Conservation (phyloP, 1,284 basidiomycete genomes). For the Cutaneotrichosporon spelunceum region DNA sequence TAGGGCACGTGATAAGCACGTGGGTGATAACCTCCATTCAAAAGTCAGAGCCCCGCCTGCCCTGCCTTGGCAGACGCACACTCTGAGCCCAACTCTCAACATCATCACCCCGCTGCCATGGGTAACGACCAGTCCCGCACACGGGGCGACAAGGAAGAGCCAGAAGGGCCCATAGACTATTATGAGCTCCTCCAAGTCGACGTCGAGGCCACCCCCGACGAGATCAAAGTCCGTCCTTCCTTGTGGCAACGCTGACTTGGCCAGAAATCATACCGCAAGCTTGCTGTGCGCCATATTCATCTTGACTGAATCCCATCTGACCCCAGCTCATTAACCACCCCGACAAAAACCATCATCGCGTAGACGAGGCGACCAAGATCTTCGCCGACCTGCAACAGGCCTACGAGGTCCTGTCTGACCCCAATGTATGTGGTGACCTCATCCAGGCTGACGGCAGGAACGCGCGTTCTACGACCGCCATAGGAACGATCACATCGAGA, state of each 20-base stretch:
- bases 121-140: slow-evolving; percentile 46
- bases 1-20: background rate
- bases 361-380: slow-evolving; percentile 79
- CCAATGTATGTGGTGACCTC: slow-evolving; percentile 63
- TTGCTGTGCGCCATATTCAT: slow-evolving; percentile 55
- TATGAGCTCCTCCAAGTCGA: slow-evolving; percentile 75
- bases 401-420: slow-evolving; percentile 89
- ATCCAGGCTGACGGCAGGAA: slow-evolving; percentile 60
- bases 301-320: background rate
- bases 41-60: background rate
- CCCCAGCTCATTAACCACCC: slow-evolving; percentile 71
- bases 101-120: slow-evolving; percentile 26
- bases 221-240: slow-evolving; percentile 67
- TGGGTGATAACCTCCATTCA: background rate
- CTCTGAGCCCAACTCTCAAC: background rate
- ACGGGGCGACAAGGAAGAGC: slow-evolving; percentile 9
- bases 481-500: slow-evolving; percentile 74
- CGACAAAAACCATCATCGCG: slow-evolving; percentile 77
- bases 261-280: slow-evolving; percentile 74
- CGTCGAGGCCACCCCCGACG: slow-evolving; percentile 75
- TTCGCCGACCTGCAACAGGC: slow-evolving; percentile 91
- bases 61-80: background rate
- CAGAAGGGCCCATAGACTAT: slow-evolving; percentile 59
- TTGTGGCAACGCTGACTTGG: slow-evolving; percentile 10
- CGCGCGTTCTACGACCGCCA: slow-evolving; percentile 98